Conservation (phyloP, 768 basidiomycete genomes). For the Mycena polygramma region DNA sequence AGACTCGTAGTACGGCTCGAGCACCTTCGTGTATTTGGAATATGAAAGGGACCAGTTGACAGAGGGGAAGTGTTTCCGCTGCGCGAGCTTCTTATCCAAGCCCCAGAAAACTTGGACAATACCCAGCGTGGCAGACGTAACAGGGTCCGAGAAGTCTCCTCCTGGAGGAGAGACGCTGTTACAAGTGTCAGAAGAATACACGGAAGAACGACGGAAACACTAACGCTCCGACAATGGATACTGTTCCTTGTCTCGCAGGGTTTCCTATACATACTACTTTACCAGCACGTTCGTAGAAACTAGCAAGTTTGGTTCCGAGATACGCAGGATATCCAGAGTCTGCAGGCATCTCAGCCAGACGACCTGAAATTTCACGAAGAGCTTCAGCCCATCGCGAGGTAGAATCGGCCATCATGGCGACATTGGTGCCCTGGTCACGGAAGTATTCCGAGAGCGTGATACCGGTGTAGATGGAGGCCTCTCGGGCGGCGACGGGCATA, state of each 20-base stretch:
- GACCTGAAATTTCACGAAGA: constrained; percentile 98
- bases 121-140: constrained; percentile 96
- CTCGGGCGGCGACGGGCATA: constrained; percentile 99
- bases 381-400: constrained; percentile 99
- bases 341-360: constrained; percentile 99
- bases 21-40: constrained; percentile 96
- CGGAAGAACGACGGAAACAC: constrained; percentile 49
- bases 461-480: constrained; percentile 99
- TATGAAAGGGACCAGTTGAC: constrained; percentile 99
- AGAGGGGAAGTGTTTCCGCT: constrained; percentile 99
- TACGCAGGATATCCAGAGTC: constrained; percentile 99
- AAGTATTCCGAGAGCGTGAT: constrained; percentile 99
- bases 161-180: constrained; percentile 96
- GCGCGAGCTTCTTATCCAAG: constrained; percentile 98
- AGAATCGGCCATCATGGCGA: constrained; percentile 99
- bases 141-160: constrained; percentile 99
- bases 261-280: constrained; percentile 94
- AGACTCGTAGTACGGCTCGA: constrained; percentile 92
- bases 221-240: constrained; percentile 99
- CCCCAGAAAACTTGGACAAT: constrained; percentile 99
- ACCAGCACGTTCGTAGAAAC: constrained; percentile 99
- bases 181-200: constrained; percentile 29
- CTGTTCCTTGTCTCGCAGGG: constrained; percentile 89
- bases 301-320: constrained; percentile 93
- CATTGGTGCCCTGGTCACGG: constrained; percentile 98